Conservation (phyloP, 75 land plant genomes). For the Pseudotsuga menziesii region DNA sequence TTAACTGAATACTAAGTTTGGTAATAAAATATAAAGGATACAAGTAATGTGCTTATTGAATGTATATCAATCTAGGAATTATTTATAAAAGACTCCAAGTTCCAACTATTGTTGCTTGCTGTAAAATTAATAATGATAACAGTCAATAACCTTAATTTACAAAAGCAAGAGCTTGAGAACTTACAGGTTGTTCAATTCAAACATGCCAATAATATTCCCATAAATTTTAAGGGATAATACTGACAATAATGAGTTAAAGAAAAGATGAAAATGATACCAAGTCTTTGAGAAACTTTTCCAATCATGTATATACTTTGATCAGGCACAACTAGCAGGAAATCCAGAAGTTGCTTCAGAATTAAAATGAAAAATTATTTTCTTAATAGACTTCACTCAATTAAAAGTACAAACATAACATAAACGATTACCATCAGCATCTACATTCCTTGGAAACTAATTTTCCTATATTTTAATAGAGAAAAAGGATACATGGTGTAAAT, state of each 20-base stretch:
- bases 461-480: conserved; percentile 38
- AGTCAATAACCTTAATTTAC: neutral
- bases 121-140: neutral
- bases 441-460: neutral
- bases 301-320: neutral
- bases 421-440: neutral
- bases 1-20: too few relatives aligned
- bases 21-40: too few relatives aligned
- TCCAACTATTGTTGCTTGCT: neutral
- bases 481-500: conserved; percentile 90
- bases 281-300: neutral
- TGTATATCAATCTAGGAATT: neutral
- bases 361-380: neutral
- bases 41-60: neutral
- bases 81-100: neutral
- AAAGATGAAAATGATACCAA: neutral
- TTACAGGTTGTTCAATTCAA: conserved; percentile 98
- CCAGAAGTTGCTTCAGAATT: neutral
- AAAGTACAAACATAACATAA: neutral
- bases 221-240: conserved; percentile 92
- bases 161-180: conserved; percentile 13
- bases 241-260: conserved; percentile 29
- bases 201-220: conserved; percentile 98
- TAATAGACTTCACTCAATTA: neutral
- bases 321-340: neutral